Conservation (phyloP, 1,284 basidiomycete species). For the Ganoderma sinense region DNA sequence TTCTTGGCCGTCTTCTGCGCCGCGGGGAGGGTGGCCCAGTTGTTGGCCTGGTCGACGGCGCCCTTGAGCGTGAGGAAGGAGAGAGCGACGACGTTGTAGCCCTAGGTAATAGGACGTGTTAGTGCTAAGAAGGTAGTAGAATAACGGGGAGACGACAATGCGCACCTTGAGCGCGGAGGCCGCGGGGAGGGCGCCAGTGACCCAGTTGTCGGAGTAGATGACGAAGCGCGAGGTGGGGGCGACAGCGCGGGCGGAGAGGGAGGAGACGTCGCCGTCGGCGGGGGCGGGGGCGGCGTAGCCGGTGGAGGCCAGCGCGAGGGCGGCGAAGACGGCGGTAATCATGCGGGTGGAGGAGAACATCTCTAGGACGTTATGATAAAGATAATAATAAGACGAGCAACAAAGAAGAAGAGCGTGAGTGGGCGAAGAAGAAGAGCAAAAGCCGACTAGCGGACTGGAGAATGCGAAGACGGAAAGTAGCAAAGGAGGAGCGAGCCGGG, state of each 20-base stretch:
- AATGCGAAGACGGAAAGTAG: slow-evolving; percentile 22
- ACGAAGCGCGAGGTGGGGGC: slow-evolving; percentile 25
- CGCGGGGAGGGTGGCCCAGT: slow-evolving; percentile 20
- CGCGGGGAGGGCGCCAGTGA: slow-evolving; percentile 23
- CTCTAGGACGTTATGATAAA: slow-evolving; percentile 21
- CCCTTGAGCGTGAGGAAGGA: slow-evolving; percentile 26
- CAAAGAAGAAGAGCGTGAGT: neutral
- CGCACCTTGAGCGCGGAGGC: slow-evolving; percentile 17
- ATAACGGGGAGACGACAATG: neutral
- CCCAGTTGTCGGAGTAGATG: slow-evolving; percentile 26
- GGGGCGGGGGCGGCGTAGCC: slow-evolving; percentile 20
- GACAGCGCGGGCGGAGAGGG: slow-evolving; percentile 16
- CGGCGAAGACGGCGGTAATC: slow-evolving; percentile 25
- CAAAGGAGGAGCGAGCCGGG: slow-evolving; percentile 2
- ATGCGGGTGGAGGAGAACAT: slow-evolving; percentile 30
- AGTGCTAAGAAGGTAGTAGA: neutral
- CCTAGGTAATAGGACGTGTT: neutral
- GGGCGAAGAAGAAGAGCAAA: slow-evolving; percentile 6
- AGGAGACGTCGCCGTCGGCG: slow-evolving; percentile 6
- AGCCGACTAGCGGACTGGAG: slow-evolving; percentile 28
- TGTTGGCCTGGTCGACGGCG: slow-evolving; percentile 21
- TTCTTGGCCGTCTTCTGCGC: slow-evolving; percentile 46
- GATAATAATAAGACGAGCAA: slow-evolving; percentile 9
- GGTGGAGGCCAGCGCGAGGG: slow-evolving; percentile 27
- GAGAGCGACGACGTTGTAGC: slow-evolving; percentile 27